Evolutionary conservation across 352 stramenopile species (phyloP).

Genomic region (Globisporangium echinulatum): DNA sequence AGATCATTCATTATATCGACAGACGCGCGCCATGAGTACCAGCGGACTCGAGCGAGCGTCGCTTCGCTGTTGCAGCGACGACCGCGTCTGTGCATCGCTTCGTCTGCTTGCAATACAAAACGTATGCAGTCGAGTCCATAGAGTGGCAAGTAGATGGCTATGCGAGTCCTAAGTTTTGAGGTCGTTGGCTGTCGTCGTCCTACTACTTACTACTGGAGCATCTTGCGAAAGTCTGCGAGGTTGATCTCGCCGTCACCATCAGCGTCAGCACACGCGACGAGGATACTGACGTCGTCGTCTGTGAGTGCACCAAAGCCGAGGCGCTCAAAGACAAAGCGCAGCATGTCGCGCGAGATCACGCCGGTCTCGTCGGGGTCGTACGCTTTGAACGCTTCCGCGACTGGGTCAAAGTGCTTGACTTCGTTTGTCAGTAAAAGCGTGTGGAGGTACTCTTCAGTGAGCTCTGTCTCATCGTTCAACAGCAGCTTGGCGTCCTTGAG

Average conservation of each 20-base stretch:
- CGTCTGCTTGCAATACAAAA: too few relatives aligned
- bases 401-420: conserved; percentile 87
- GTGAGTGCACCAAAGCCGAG: conserved; percentile 74
- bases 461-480: conserved; percentile 77
- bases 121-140: too few relatives aligned
- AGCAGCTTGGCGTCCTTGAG: conserved; percentile 76
- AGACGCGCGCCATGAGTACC: background rate
- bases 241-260: conserved; percentile 79
- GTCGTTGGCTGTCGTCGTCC: too few relatives aligned
- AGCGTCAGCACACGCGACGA: conserved; percentile 81
- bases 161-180: too few relatives aligned
- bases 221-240: conserved; percentile 74
- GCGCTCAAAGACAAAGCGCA: conserved; percentile 77
- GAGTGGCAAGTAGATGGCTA: too few relatives aligned
- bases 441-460: conserved; percentile 69
- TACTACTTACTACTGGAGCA: conserved; percentile 29
- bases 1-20: conserved; percentile 5
- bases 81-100: background rate
- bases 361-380: conserved; percentile 87
- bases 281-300: conserved; percentile 78
- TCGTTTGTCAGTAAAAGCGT: conserved; percentile 84
- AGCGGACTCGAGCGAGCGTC: too few relatives aligned
- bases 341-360: conserved; percentile 73
- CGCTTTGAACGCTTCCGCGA: conserved; percentile 84
- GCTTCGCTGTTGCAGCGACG: too few relatives aligned